These are phyloP conservation scores for Beauveria australis DNA, from an alignment of 2,329 filamentous ascomycete species.

Conservation along the genomic window DNA sequence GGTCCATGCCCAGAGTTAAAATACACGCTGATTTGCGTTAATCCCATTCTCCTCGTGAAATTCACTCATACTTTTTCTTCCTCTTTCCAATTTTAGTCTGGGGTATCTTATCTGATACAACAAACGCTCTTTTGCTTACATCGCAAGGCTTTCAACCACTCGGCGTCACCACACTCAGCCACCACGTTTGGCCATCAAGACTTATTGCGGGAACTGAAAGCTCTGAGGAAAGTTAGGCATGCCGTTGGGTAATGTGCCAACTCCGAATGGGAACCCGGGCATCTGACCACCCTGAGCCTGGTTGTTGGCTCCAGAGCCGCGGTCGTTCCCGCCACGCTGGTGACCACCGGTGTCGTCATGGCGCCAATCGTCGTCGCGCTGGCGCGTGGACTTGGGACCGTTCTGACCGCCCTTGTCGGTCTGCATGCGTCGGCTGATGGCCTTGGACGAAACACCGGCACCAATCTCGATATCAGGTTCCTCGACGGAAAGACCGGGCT, in stretches of 20 bases:
- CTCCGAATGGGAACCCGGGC: slow-evolving; percentile 30
- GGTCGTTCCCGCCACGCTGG: slow-evolving; percentile 21
- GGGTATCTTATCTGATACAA: slow-evolving; percentile 7
- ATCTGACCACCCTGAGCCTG: slow-evolving; percentile 16
- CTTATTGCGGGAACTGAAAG: slow-evolving; percentile 26
- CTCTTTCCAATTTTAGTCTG: not conserved
- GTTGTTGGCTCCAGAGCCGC: slow-evolving; percentile 15
- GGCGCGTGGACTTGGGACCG: slow-evolving; percentile 54
- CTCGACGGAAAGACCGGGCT: slow-evolving; percentile 80
- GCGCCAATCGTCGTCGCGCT: slow-evolving; percentile 28
- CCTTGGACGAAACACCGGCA: slow-evolving; percentile 93
- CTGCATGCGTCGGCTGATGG: slow-evolving; percentile 61
- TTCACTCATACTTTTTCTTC: not conserved
- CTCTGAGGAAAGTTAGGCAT: slow-evolving; percentile 35
- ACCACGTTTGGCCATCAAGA: too few relatives aligned
- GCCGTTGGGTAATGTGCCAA: slow-evolving; percentile 24
- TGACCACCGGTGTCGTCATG: slow-evolving; percentile 7
- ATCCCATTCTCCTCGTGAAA: not conserved
- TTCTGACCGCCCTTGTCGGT: slow-evolving; percentile 58
- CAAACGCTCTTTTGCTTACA: not conserved
- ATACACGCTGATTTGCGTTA: not conserved
- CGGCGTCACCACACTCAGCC: too few relatives aligned
- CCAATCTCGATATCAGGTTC: slow-evolving; percentile 99
- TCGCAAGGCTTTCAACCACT: too few relatives aligned
- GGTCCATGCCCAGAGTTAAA: not conserved